Evolutionary conservation across 2,329 filamentous ascomycete genomes (phyloP).

Genomic region (Akanthomyces uredinophilus): DNA sequence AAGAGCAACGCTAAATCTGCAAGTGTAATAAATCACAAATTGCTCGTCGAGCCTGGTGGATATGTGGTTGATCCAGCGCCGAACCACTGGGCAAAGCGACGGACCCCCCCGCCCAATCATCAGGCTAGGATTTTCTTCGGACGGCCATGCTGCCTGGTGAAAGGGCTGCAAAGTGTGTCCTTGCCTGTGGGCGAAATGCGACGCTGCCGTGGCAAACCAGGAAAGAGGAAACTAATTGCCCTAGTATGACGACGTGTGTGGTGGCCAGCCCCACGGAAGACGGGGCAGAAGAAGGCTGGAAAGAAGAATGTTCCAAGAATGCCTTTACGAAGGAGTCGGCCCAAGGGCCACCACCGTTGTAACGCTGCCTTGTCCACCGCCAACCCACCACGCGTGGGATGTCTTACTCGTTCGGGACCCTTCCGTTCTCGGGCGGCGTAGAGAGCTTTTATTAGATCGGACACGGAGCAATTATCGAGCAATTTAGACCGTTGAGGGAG

Average conservation of each 20-base stretch:
- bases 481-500: too few relatives aligned
- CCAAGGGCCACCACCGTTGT: not conserved
- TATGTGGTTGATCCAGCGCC: not conserved
- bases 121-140: not conserved
- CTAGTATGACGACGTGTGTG: not conserved
- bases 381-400: not conserved
- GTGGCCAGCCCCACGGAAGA: not conserved
- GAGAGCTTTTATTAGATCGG: not conserved
- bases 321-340: not conserved
- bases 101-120: not conserved
- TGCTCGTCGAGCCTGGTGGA: not conserved
- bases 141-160: not conserved
- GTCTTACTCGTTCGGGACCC: not conserved
- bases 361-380: not conserved
- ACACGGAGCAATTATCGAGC: not conserved
- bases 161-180: not conserved
- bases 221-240: not conserved
- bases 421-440: not conserved
- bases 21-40: conserved; percentile 4
- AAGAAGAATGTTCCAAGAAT: not conserved
- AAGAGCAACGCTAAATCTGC: not conserved
- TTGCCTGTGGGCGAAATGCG: not conserved
- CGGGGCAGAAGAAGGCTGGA: not conserved
- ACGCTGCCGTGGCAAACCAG: not conserved
- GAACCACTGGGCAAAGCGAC: not conserved